Conservation (phyloP, 129 eudicot genomes). For the Flaveria bidentis region DNA sequence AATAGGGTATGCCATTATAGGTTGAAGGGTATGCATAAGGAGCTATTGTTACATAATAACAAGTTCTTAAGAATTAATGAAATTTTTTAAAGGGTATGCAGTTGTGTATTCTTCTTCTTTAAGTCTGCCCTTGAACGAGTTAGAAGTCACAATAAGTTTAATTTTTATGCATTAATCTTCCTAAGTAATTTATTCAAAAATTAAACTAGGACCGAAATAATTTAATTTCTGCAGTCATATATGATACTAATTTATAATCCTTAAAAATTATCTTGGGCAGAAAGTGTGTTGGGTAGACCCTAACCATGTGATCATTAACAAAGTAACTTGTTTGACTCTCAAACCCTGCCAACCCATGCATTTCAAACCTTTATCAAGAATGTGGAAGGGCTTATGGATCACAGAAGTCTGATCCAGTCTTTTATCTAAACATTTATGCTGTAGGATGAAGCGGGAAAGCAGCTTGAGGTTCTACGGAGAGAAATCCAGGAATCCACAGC, state of each 20-base stretch:
- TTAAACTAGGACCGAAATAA: not conserved
- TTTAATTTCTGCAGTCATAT: not conserved
- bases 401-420: constrained; percentile 12
- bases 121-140: not conserved
- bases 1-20: not conserved
- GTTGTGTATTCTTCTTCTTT: not conserved
- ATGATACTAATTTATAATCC: not conserved
- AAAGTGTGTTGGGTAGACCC: not conserved
- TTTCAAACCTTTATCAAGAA: not conserved
- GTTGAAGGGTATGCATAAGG: constrained; percentile 9
- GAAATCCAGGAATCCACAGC: constrained; percentile 70
- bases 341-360: not conserved
- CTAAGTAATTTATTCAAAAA: not conserved
- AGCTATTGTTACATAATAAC: not conserved
- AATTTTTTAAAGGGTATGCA: not conserved
- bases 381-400: not conserved
- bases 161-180: not conserved
- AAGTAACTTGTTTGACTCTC: constrained; percentile 5
- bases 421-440: constrained; percentile 12
- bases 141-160: not conserved
- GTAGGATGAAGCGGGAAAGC: constrained; percentile 85
- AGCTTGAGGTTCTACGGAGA: constrained; percentile 69
- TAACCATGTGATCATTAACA: not conserved
- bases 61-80: not conserved
- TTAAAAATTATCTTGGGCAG: not conserved